Base-by-base conservation (phyloP, 176 grass and related monocot genomes). In the Phragmites australis region DNA sequence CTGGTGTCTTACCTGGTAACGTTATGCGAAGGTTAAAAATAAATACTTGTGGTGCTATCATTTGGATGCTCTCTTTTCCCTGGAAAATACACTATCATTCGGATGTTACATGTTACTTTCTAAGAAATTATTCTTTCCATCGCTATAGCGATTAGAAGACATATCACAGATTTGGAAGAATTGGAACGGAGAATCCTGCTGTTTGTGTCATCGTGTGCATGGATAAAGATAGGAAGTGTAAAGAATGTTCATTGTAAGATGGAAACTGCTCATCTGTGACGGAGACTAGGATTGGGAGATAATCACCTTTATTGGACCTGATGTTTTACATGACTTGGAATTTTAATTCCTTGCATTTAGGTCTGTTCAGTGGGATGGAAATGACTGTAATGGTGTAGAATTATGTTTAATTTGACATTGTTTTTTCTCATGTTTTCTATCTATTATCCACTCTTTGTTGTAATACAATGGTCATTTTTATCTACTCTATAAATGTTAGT, bases 71-170 rank as follows among this genome's bases (percentile, higher is more conserved):
- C 7, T 21, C 3, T 51, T 50, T 51, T 51, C 11, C 3, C 16
- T 27, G 46, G 42, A n/a, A 37, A 79, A 27, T 5, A 67, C 31
- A 67, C 39, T 59, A 59, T 32, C 46, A 68, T 45, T 44, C 50
- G 45, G 40, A 81, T 71, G 55, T 81, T 85, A 72, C 32, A 44
- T 68, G 77, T 85, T 76, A 50, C 63, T 85, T 76, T 89, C 76
- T 17, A 11, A 63, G 54, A 1, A 81, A 81, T 61, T 60, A 5
- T 17, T 32, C 60, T 88, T 57, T 51, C 68, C 44, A 18, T 61
- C 48, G 13, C 48, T 68, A 0, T 79, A 55, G 73, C 32, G 22
- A 44, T 43, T 16, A 29, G 32, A 66, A 11, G 39, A 75, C 44
- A 37, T n/a, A 19, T 74, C 21, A 19, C 50, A 52, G 40, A 56